These are phyloP conservation scores for Cymbopogon flexuosus DNA, from an alignment of 202 grass and related monocot genomes.

Conservation along the genomic window DNA sequence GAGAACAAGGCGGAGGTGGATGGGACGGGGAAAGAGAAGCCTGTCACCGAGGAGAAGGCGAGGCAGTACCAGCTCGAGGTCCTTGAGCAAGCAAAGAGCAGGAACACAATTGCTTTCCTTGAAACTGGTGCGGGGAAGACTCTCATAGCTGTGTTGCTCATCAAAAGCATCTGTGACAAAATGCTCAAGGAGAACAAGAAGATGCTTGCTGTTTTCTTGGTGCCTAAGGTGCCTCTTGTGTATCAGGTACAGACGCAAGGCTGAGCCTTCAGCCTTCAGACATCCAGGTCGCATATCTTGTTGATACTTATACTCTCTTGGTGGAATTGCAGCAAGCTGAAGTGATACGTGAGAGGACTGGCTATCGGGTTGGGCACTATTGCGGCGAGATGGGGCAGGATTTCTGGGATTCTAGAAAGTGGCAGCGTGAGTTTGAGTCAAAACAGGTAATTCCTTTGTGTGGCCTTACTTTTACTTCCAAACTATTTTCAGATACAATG, in stretches of 20 bases:
- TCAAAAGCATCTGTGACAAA: constrained; percentile 58
- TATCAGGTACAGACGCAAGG: constrained; percentile 65
- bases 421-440: constrained; percentile 95
- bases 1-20: constrained; percentile 49
- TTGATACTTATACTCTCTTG: constrained; percentile 18
- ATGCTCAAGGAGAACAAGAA: constrained; percentile 84
- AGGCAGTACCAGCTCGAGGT: constrained; percentile 94
- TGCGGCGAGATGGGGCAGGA: constrained; percentile 98
- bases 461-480: constrained; percentile 1
- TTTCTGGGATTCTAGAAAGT: constrained; percentile 96
- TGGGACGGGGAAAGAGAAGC: constrained; percentile 36
- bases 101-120: constrained; percentile 87
- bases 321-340: constrained; percentile 80
- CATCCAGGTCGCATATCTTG: not conserved
- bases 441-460: constrained; percentile 58
- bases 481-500: not conserved
- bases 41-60: constrained; percentile 65
- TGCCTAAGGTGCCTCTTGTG: constrained; percentile 97
- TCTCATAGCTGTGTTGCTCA: constrained; percentile 84
- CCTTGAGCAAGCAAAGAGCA: constrained; percentile 88
- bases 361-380: constrained; percentile 83
- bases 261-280: not conserved
- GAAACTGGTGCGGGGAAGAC: constrained; percentile 90
- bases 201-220: constrained; percentile 85
- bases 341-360: constrained; percentile 81